Base-by-base conservation (phyloP, 495 filamentous ascomycete genomes). In the Talaromyces ruber region DNA sequence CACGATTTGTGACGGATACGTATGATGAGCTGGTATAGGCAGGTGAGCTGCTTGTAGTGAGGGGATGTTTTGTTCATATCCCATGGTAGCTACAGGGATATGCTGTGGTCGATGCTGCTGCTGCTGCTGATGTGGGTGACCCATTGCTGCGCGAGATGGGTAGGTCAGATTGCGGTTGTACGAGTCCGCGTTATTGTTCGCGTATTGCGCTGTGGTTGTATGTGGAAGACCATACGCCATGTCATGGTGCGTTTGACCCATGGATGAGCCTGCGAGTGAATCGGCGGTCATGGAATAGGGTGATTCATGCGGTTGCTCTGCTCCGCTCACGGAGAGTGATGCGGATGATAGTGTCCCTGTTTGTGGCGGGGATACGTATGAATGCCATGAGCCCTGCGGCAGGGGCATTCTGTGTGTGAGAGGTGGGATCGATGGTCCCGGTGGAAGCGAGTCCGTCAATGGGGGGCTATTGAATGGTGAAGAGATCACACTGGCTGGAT, bases 391-490 rank as follows among this genome's bases (percentile, higher is more conserved):
- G 12, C 32, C 28, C 24, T 62, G 60, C 2, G 60, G 32, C 6
- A 62, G 18, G 12, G 53, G 37, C 60, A 62, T 62, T 51, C 60
- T 26, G 24, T 57, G 50, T 12, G 60, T 24, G 2, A 55, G 39
- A 26, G 60, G 50, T n/a, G 60, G 60, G 16, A 62, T 57, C 26
- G 60, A n/a, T n/a, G 60, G 32, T 51, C 30, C 60, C 11, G 50
- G 47, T 24, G 60, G 28, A 7, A 62, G 6, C 18, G 60, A 55
- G 34, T 62, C 60, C 9, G 60, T 56, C 37, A 25, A 28, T 4
- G 50, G 60, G 18, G 60, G 60, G 34, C 50, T 62, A 22, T 57
- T 62, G 53, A 55, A 55, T 11, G 60, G 60, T 26, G 60, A 57
- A 18, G 60, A 57, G 3, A 57, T 62, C 14, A 62, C 53, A 11